phyloP scores from a whole-genome alignment of 139 green algal species.

The Yamagishiella unicocca region DNA sequence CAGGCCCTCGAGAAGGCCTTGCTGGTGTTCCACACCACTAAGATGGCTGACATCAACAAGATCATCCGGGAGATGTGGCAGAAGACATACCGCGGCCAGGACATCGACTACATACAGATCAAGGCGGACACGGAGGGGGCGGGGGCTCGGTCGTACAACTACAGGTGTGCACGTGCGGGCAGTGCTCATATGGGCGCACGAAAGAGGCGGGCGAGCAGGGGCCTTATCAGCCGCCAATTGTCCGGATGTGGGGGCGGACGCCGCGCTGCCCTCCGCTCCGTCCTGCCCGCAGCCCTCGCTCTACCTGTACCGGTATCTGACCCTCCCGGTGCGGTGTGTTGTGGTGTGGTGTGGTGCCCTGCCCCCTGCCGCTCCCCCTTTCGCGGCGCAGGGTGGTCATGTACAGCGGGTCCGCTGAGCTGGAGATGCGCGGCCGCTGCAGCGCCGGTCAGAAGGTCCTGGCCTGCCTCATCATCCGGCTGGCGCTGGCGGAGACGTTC shows the following conservation, averaged over 20 bases:
- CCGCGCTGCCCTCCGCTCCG: neutral
- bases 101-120: slow-evolving; percentile 98
- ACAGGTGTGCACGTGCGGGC: slow-evolving; percentile 72
- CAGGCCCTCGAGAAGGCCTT: slow-evolving; percentile 95
- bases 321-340: too few species aligned
- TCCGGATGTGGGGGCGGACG: too few species aligned
- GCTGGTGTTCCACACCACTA: slow-evolving; percentile 94
- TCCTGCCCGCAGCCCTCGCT: too few species aligned
- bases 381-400: slow-evolving; percentile 92
- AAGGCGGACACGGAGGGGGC: slow-evolving; percentile 83
- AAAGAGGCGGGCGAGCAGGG: too few species aligned
- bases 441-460: slow-evolving; percentile 96
- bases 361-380: neutral
- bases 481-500: slow-evolving; percentile 98
- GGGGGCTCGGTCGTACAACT: slow-evolving; percentile 92
- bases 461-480: slow-evolving; percentile 97
- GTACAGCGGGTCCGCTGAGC: slow-evolving; percentile 85
- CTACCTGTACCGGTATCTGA: too few species aligned
- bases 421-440: slow-evolving; percentile 99
- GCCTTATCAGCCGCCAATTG: too few species aligned
- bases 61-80: slow-evolving; percentile 99
- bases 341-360: too few species aligned
- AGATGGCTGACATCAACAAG: slow-evolving; percentile 98
- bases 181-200: too few species aligned
- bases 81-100: slow-evolving; percentile 94